A percentile compares a stretch with the other conserved stretches of the same genome.
Conservation (phyloP, 2,329 filamentous ascomycete genomes). For the Exserohilum rostratum region DNA sequence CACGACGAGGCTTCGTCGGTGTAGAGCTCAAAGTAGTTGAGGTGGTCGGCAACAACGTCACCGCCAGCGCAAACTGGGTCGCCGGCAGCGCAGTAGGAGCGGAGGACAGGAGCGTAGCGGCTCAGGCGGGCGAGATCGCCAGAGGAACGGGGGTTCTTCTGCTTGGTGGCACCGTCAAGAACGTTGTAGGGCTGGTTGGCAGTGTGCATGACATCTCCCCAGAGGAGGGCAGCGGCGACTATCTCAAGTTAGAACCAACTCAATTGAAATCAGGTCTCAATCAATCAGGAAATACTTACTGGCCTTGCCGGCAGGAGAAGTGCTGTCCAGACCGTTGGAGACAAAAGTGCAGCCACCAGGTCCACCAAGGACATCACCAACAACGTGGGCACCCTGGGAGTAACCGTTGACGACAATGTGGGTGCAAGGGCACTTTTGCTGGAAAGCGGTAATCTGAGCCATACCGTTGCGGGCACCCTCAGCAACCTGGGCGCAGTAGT, state of each 20-base stretch:
- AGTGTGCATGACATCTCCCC: constrained; percentile 29
- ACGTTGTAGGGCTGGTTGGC: constrained; percentile 34
- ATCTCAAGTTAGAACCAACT: constrained; percentile 1
- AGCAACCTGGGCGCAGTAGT: constrained; percentile 26
- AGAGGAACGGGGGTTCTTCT: constrained; percentile 17
- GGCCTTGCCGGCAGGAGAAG: constrained; percentile 26
- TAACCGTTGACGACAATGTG: constrained; percentile 65
- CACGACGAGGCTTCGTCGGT: constrained; percentile 28
- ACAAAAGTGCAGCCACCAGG: constrained; percentile 26
- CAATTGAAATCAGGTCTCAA: no score
- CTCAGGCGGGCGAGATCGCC: constrained; percentile 25
- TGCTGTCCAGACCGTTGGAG: constrained; percentile 23
- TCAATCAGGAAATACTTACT: constrained; percentile 17
- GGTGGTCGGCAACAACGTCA: constrained; percentile 62
- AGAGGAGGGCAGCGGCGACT: constrained; percentile 28
- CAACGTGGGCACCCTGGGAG: constrained; percentile 65
- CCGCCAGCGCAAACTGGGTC: constrained; percentile 70
- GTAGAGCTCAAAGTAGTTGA: constrained; percentile 58
- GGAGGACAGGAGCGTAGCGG: constrained; percentile 55
- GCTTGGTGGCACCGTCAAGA: constrained; percentile 22
- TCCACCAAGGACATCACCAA: constrained; percentile 64
- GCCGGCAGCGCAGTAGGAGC: constrained; percentile 66
- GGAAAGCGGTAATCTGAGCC: constrained; percentile 58
- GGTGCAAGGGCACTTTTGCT: constrained; percentile 60
- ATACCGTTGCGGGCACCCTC: constrained; percentile 28